A percentile compares a stretch with the other conserved stretches of the same genome.
Conservation (phyloP, 208 protist species). For the Wallacemonas collosoma region DNA sequence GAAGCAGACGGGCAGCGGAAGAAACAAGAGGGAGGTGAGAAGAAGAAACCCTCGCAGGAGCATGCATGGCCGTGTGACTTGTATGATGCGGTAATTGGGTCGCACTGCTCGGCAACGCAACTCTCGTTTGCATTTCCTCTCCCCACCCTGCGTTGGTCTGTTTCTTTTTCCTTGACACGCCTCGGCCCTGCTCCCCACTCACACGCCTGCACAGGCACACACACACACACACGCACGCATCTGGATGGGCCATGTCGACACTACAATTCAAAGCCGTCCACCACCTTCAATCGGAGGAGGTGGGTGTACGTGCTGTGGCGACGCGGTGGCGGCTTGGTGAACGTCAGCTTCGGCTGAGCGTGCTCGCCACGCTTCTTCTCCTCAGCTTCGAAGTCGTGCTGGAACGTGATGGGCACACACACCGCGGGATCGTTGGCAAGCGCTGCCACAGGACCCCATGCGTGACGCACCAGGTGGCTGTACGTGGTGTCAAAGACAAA, state of each 20-base stretch:
- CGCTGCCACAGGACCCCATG: constrained; percentile 71
- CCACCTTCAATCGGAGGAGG: constrained; percentile 42
- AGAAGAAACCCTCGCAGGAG: too few relatives aligned
- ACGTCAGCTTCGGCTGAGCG: constrained; percentile 54
- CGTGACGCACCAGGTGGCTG: constrained; percentile 66
- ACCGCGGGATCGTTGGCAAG: constrained; percentile 53
- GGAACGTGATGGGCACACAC: constrained; percentile 65
- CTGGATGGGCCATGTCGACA: neutral
- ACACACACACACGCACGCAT: neutral
- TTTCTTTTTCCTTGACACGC: too few relatives aligned
- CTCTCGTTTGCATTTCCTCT: too few relatives aligned
- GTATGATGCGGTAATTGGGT: too few relatives aligned
- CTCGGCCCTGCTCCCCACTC: too few relatives aligned
- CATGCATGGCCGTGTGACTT: too few relatives aligned
- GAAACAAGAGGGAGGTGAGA: too few relatives aligned
- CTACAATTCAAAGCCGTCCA: constrained; percentile 4
- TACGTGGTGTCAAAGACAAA: constrained; percentile 59
- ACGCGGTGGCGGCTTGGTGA: constrained; percentile 60
- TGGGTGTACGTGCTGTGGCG: constrained; percentile 59
- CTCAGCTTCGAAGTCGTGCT: constrained; percentile 59
- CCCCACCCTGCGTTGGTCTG: too few relatives aligned
- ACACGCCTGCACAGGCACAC: too few relatives aligned
- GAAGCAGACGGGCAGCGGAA: too few relatives aligned
- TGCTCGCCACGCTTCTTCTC: constrained; percentile 25
- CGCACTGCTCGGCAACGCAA: too few relatives aligned